These are phyloP conservation scores for Calonectria pseudoturangicola DNA, from an alignment of 2,329 filamentous ascomycete species.

Conservation along the genomic window DNA sequence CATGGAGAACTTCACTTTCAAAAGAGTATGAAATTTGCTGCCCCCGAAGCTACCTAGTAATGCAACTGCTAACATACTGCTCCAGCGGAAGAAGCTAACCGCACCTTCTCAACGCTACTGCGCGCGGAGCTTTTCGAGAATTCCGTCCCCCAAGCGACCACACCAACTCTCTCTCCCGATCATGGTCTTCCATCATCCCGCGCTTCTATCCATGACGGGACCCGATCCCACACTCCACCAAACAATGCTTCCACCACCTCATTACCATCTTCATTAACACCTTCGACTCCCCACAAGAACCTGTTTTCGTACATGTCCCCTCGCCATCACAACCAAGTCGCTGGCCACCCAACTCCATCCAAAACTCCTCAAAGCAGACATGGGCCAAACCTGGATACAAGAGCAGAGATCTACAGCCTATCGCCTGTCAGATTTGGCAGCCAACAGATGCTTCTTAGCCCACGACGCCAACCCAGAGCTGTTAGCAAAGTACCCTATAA, in stretches of 20 bases:
- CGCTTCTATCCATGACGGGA: slow-evolving; percentile 77
- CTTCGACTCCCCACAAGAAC: slow-evolving; percentile 97
- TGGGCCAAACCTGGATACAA: slow-evolving; percentile 90
- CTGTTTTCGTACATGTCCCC: slow-evolving; percentile 94
- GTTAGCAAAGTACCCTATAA: slow-evolving; percentile 99
- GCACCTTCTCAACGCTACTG: slow-evolving; percentile 90
- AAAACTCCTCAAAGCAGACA: slow-evolving; percentile 92
- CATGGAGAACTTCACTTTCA: slow-evolving; percentile 96
- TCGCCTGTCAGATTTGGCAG: slow-evolving; percentile 95
- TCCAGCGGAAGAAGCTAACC: slow-evolving; percentile 92
- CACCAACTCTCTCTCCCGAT: slow-evolving; percentile 78
- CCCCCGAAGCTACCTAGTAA: background rate
- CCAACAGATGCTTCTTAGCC: slow-evolving; percentile 93
- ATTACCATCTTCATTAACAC: slow-evolving; percentile 86
- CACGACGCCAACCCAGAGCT: slow-evolving; percentile 89
- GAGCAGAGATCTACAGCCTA: slow-evolving; percentile 95
- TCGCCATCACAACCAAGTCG: slow-evolving; percentile 79
- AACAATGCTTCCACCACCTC: slow-evolving; percentile 75
- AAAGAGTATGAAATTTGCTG: slow-evolving; percentile 77
- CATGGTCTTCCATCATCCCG: slow-evolving; percentile 70
- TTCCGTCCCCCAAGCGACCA: slow-evolving; percentile 87
- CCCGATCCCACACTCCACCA: slow-evolving; percentile 88
- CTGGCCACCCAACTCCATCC: slow-evolving; percentile 90
- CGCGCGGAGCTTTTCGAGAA: slow-evolving; percentile 94
- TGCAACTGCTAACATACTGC: slow-evolving; percentile 37